Evolutionary conservation across 1,139 yeast genomes (phyloP), one percentile per base, ranked within the genome.

Genomic region (Candida tropicalis): DNA sequence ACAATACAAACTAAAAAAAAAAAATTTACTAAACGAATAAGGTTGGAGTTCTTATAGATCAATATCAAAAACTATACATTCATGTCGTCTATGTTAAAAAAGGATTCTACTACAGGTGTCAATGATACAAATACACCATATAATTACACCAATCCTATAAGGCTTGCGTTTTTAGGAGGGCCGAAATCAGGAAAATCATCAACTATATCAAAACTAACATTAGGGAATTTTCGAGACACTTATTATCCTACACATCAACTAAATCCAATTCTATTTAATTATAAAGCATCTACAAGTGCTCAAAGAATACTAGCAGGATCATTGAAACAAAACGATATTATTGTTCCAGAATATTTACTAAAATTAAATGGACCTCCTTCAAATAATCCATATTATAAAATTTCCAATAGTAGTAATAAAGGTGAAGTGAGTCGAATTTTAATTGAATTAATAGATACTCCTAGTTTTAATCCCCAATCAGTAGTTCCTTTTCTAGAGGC

Each of bases 401-500:
- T 56, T 57, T 6, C 62, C 55, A 45, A 51, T 46, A 29, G 48
- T 46, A 29, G 48, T n/a, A n/a, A 20, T 12, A 20, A 20, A 18
- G 13, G 13, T 38, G 38, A 45, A 3, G 65, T 78, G 10, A 68
- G 85, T 0, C 87, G 90, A 0, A 76, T 84, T 7, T 59, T 81
- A 27, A 68, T 84, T 5, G 95, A 86, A 55, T 64, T 85, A 32
- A 79, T 85, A 2, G 95, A 86, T 54, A 82, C 91, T 0, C 89
- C 90, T 0, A 80, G 84, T 2, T 84, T 81, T 57, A 77, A 81
- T 40, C 78, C 84, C 2, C 78, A 76, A 38, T 79, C 77, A 54
- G 76, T 82, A 24, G 86, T 86, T 6, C 95, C 95, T 0, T 86
- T 85, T 53, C 60, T 86, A 28, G 93, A 86, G 53, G 82, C 84